Conservation (phyloP, 169 alveolate genomes). For the Eimeria praecox region DNA sequence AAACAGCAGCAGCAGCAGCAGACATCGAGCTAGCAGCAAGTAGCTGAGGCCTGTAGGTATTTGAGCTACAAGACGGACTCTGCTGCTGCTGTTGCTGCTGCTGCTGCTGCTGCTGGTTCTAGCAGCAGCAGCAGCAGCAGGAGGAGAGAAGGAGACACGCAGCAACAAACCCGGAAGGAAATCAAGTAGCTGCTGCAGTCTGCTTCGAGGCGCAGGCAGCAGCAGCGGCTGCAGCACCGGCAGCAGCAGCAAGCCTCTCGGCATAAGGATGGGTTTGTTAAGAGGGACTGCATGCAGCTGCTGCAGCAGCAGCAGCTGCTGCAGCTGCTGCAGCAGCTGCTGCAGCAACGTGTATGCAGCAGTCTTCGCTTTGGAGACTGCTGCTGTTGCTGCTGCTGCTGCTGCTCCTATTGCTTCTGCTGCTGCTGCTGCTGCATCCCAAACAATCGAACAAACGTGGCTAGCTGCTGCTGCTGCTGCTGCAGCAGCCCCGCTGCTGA, state of each 20-base stretch:
- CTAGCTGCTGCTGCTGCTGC: not conserved
- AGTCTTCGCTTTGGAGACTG: not conserved
- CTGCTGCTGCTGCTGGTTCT: conserved; percentile 33
- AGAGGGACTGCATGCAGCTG: not conserved
- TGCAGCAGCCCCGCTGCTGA: conserved; percentile 54
- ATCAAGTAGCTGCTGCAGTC: not conserved
- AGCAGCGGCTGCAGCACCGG: not conserved
- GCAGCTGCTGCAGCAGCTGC: too few relatives aligned
- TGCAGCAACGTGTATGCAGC: not conserved
- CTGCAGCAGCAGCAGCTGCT: too few relatives aligned
- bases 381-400: conserved; percentile 23
- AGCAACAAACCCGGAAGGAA: conserved; percentile 37
- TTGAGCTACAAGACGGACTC: not conserved
- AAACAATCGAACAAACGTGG: not conserved
- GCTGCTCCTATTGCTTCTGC: too few relatives aligned
- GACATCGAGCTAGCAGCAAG: not conserved
- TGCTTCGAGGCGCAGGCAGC: not conserved
- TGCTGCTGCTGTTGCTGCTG: conserved; percentile 35
- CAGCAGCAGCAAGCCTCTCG: conserved; percentile 19
- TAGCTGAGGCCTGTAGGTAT: conserved; percentile 34
- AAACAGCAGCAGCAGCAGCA: conserved; percentile 14
- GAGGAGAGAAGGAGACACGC: not conserved
- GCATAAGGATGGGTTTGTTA: not conserved
- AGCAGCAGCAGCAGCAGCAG: too few relatives aligned
- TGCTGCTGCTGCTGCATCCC: conserved; percentile 18